phyloP scores from a whole-genome alignment of 73 alveolate genomes.

The Tetrahymena thermophila region DNA sequence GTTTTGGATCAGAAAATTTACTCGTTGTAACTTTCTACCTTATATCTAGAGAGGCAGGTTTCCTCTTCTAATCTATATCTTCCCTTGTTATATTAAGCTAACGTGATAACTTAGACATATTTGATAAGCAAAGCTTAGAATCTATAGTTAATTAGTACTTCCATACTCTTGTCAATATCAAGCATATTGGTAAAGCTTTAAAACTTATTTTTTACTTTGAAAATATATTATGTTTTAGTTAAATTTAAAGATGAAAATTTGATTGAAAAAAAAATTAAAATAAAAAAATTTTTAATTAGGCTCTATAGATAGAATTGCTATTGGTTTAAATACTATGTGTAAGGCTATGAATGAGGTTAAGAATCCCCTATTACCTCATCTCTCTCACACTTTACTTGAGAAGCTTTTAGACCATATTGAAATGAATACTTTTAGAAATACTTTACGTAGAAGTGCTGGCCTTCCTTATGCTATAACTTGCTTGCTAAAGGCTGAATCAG shows the following conservation, averaged over 20 bases:
- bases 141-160: conserved; percentile 12
- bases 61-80: conserved; percentile 30
- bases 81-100: background rate
- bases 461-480: conserved; percentile 33
- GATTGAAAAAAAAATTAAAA: background rate
- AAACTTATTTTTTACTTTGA: too few relatives aligned
- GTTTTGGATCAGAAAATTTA: conserved; percentile 30
- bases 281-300: background rate
- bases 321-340: conserved; percentile 23
- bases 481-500: conserved; percentile 18
- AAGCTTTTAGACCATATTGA: conserved; percentile 34
- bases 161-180: conserved; percentile 33
- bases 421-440: conserved; percentile 12
- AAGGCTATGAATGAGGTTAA: conserved; percentile 21
- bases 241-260: background rate
- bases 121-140: conserved; percentile 10
- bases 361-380: conserved; percentile 25
- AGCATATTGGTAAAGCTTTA: conserved; percentile 27
- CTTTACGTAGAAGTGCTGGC: conserved; percentile 40
- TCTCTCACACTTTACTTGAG: conserved; percentile 16
- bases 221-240: too few relatives aligned
- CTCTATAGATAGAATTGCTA: conserved; percentile 41
- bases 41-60: conserved; percentile 39
- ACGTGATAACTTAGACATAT: conserved; percentile 1
- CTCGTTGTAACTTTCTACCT: conserved; percentile 31